Evolutionary conservation across 2,329 filamentous ascomycete species (phyloP), one percentile per base, ranked within the genome.

Genomic region (Diplodia mutila): DNA sequence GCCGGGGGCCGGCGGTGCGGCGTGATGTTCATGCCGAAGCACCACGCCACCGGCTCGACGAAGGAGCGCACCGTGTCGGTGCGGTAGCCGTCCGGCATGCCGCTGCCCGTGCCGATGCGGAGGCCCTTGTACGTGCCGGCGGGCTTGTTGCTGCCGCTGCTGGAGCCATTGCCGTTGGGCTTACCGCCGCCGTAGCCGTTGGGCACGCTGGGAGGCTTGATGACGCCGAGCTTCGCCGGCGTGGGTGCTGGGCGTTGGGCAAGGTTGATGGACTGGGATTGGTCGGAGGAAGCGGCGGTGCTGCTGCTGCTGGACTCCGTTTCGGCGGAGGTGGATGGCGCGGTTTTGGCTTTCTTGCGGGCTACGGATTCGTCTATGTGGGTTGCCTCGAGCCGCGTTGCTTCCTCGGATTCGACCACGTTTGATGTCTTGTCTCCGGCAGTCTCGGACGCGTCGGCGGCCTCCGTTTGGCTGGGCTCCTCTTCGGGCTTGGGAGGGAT

Each of bases 51-150:
- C 71, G 85, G 84, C 74, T 89, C 87, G 12, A 89, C 75, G 69
- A 90, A 85, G 16, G 82, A 81, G 59, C 83, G 81, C 48, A 89
- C 78, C 34, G 84, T 83, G 23, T 89, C 85, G 27, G 85, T 81
- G 34, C 87, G 85, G 69, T 85, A 83, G 29, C 82, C 80, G 59
- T 86, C 84, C 18, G 87, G 87, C 85, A 89, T 88, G 54, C 87
- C 84, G 34, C 79, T 74, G 21, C 86, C 87, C 42, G 84, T 82
- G 9, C 82, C 84, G n/a, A 84, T 83, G 27, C 87, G 86, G 52
- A 85, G 84, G 34, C 87, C 87, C 53, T 83, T 86, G 75, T 90
- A 90, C 67, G 74, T 76, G 16, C 78, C 78, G 23, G 75, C 75
- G 16, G 73, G 59, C 59, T 51, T 63, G 25, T n/a, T 48, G 27